These are phyloP conservation scores for Powellomyces hirtus DNA, from an alignment of 192 early-diverging fungal species.

Conservation along the genomic window DNA sequence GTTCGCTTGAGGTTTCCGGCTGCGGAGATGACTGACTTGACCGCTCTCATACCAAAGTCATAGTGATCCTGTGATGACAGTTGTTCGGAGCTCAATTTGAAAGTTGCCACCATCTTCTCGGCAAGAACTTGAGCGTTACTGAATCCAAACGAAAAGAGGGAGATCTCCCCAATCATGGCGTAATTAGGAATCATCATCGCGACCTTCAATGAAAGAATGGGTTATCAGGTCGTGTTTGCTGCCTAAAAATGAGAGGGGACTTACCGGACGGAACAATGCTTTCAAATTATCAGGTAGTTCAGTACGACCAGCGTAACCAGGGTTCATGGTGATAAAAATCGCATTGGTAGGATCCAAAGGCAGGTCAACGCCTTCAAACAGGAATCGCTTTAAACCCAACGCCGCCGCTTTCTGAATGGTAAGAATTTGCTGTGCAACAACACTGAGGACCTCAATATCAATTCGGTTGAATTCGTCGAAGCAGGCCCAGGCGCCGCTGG, in stretches of 20 bases:
- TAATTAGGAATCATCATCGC: constrained; percentile 71
- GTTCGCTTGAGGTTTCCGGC: constrained; percentile 61
- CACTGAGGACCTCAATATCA: constrained; percentile 62
- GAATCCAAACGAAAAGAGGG: constrained; percentile 61
- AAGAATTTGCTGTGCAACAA: constrained; percentile 63
- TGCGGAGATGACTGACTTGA: constrained; percentile 61
- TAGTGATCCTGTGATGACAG: constrained; percentile 65
- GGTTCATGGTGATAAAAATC: constrained; percentile 66
- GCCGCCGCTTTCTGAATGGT: constrained; percentile 59
- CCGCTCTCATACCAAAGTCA: constrained; percentile 63
- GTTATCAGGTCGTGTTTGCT: not conserved
- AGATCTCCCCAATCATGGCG: constrained; percentile 66
- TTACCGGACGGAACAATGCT: constrained; percentile 59
- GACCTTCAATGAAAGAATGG: not conserved
- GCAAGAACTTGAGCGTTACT: constrained; percentile 56
- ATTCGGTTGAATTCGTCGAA: constrained; percentile 67
- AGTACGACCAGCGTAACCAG: constrained; percentile 62
- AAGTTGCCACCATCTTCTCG: constrained; percentile 65
- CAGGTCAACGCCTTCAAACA: constrained; percentile 61
- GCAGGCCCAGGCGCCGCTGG: constrained; percentile 62
- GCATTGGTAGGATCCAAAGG: constrained; percentile 58
- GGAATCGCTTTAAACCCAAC: constrained; percentile 48
- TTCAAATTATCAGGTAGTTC: constrained; percentile 63
- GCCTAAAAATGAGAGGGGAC: not conserved
- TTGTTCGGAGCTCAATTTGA: constrained; percentile 60